Base-by-base conservation (phyloP, 306 rosid species). In the Corylus americana region DNA sequence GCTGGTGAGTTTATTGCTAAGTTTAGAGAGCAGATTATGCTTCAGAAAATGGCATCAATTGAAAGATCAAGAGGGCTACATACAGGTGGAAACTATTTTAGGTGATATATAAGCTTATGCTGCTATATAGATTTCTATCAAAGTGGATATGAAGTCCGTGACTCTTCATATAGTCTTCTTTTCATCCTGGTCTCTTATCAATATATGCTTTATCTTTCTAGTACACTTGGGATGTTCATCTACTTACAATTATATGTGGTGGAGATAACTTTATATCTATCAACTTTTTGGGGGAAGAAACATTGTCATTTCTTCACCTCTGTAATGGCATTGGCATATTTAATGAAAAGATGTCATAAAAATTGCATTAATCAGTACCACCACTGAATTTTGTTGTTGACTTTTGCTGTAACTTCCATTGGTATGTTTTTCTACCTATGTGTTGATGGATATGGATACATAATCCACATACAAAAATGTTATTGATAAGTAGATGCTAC, bases 1-100 rank as follows among this genome's bases (percentile, higher is more conserved):
- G 99, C 97, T 7, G 91, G 94, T 29, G 98, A 90, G 82, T 96
- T 96, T 78, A 96, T 96, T 77, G 99, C 97, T 20, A 96, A 87
- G 86, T 96, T 96, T 80, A 87, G 93, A 84, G 94, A 91, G 25
- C 98, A 93, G 78, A 93, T 96, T 74, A 89, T 91, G 87, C 98
- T 91, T 77, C 99, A 96, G 81, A 96, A 93, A 83, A 74, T 82
- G 79, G 94, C 88, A 68, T 88, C 98, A 13, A 57, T 85, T 25
- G 92, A 88, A 29, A 90, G 93, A 78, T 86, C 93, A 83, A 92
- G 88, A 86, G 93, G 90, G 55, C 85, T 73, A 16, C 77, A 82
- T 73, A 72, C 71, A 37, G 54, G 76, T 49, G 82, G 82, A 73
- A 85, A 86, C 79, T 42, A 64, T 75, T 59, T 81, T 63, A 84